These are phyloP conservation scores for Lanmaoa pseudosensibilis DNA, from an alignment of 768 basidiomycete species.

Conservation along the genomic window DNA sequence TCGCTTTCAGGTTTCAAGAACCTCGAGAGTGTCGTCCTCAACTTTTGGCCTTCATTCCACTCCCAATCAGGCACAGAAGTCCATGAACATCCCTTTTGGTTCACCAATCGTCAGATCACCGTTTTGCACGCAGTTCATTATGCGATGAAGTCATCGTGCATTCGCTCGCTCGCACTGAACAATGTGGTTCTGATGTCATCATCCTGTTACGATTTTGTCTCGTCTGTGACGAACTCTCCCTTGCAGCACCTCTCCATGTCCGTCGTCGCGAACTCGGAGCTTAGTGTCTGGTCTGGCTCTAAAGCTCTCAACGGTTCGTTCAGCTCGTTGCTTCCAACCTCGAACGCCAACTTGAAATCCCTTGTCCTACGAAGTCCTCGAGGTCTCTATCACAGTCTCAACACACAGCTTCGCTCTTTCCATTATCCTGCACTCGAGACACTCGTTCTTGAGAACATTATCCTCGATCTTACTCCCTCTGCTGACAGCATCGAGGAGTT, in stretches of 20 bases:
- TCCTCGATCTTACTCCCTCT: constrained; percentile 27
- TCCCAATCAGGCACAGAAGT: constrained; percentile 24
- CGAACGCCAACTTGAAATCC: constrained; percentile 20
- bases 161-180: constrained; percentile 26
- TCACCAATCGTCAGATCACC: constrained; percentile 29
- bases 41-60: constrained; percentile 34
- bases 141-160: constrained; percentile 20
- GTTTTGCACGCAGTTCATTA: constrained; percentile 27
- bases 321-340: constrained; percentile 23
- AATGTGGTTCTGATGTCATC: constrained; percentile 29
- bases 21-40: constrained; percentile 24
- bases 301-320: constrained; percentile 29
- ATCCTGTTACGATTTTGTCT: constrained; percentile 29
- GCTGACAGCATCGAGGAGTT: constrained; percentile 31
- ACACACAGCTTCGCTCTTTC: constrained; percentile 19
- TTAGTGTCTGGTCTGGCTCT: constrained; percentile 33
- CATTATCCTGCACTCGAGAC: constrained; percentile 29
- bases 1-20: constrained; percentile 19
- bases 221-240: constrained; percentile 26
- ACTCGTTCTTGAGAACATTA: constrained; percentile 30
- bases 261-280: constrained; percentile 31
- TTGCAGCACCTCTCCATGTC: constrained; percentile 32
- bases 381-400: constrained; percentile 31
- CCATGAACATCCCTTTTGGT: constrained; percentile 33
- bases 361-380: constrained; percentile 30